Evolutionary conservation across 768 basidiomycete genomes (phyloP).

Genomic region (Rhizopogon roseolus): DNA sequence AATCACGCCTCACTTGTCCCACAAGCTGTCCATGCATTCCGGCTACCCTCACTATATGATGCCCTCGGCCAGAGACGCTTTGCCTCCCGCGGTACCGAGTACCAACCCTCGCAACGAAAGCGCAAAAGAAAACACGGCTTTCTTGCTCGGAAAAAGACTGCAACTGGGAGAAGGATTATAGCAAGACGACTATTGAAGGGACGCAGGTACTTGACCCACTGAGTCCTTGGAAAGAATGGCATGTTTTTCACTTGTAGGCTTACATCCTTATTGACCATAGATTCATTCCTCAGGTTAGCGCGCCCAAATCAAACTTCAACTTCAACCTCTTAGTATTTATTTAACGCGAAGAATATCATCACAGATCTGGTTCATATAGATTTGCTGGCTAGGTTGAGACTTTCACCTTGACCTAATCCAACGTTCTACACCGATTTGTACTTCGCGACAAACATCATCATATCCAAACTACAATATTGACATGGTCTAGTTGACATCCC

Average conservation of each 20-base stretch:
- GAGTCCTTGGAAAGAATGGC: slow-evolving; percentile 15
- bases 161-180: slow-evolving; percentile 70
- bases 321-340: no score
- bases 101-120: slow-evolving; percentile 93
- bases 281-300: not conserved
- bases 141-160: slow-evolving; percentile 65
- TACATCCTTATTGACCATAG: not conserved
- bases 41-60: not conserved
- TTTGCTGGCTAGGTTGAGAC: not conserved
- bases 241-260: slow-evolving; percentile 2
- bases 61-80: slow-evolving; percentile 35
- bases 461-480: not conserved
- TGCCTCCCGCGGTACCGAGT: slow-evolving; percentile 77
- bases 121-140: slow-evolving; percentile 93
- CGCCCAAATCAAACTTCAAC: no score
- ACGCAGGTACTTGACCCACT: slow-evolving; percentile 79
- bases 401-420: no score
- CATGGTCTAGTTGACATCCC: not conserved
- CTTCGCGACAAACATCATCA: no score
- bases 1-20: slow-evolving; percentile 8
- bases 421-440: not conserved
- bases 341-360: no score
- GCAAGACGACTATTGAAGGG: slow-evolving; percentile 69
- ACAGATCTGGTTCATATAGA: no score
- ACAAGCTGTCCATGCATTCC: not conserved